A percentile compares a stretch with the other conserved stretches of the same genome.
Evolutionary conservation across 495 filamentous ascomycete species (phyloP).

Genomic region (Neurospora sp.): DNA sequence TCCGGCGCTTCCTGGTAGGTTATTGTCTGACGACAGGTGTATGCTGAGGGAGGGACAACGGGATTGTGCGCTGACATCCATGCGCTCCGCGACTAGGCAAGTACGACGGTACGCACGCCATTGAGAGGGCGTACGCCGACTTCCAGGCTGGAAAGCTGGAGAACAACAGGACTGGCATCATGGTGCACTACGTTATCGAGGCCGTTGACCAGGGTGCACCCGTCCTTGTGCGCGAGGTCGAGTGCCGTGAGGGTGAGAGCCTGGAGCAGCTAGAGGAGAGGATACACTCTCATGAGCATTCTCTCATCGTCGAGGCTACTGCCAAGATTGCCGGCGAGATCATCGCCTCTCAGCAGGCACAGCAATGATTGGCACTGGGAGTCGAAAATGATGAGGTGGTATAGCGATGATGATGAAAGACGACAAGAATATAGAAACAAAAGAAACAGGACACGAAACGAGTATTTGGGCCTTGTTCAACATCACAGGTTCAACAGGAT

Average conservation of each 20-base stretch:
- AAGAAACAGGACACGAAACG: background rate
- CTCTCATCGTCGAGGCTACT: conserved; percentile 57
- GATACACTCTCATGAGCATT: conserved; percentile 63
- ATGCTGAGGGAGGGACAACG: background rate
- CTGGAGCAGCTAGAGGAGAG: conserved; percentile 55
- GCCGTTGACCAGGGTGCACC: conserved; percentile 76
- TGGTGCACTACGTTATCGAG: conserved; percentile 82
- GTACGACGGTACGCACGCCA: conserved; percentile 71
- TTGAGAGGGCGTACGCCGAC: conserved; percentile 66
- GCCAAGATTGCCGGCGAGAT: conserved; percentile 40
- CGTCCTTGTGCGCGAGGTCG: conserved; percentile 61
- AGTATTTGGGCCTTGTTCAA: background rate
- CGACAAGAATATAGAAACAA: background rate
- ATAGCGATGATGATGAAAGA: background rate
- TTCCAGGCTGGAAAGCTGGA: conserved; percentile 62
- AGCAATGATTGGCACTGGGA: background rate
- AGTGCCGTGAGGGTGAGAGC: conserved; percentile 55
- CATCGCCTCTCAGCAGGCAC: conserved; percentile 1
- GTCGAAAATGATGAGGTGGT: background rate
- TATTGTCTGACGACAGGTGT: too few relatives aligned
- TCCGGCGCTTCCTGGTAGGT: conserved; percentile 53
- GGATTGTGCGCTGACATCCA: background rate
- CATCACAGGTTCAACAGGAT: background rate
- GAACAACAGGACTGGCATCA: conserved; percentile 66
- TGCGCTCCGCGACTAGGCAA: conserved; percentile 29